Conservation (phyloP, 108 stramenopile species). For the Pseudonitzschia multistriata region DNA sequence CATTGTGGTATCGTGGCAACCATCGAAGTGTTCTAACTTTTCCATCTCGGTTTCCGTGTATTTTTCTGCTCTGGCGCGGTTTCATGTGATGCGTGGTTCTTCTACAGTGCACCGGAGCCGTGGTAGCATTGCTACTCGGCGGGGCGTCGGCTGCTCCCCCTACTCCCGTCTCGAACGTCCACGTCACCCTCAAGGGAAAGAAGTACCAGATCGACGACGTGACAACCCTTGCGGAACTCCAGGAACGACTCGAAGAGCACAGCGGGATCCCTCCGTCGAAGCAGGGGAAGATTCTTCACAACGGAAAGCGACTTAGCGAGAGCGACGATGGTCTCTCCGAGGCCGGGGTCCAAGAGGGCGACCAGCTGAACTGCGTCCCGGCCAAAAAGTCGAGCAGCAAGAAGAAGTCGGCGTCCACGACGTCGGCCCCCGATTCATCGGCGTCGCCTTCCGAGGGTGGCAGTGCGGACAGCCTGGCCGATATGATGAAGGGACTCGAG, state of each 20-base stretch:
- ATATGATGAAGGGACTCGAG: constrained; percentile 13
- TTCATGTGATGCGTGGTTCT: neutral
- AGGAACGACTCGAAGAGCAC: constrained; percentile 31
- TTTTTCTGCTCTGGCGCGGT: neutral
- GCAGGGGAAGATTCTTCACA: constrained; percentile 51
- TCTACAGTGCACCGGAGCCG: neutral
- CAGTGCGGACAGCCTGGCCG: constrained; percentile 16
- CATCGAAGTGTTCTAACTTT: neutral
- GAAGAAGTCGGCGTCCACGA: neutral
- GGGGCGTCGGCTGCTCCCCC: neutral
- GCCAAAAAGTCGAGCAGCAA: constrained; percentile 2
- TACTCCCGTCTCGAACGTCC: constrained; percentile 38
- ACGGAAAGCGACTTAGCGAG: constrained; percentile 38
- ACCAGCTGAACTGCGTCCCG: constrained; percentile 58
- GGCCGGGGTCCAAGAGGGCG: constrained; percentile 54
- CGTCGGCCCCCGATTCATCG: neutral
- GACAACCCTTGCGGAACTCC: constrained; percentile 47
- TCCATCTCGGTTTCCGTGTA: neutral
- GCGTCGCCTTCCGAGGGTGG: constrained; percentile 49
- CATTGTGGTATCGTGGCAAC: neutral
- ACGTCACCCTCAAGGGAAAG: constrained; percentile 55
- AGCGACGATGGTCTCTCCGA: constrained; percentile 24
- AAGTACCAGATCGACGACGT: constrained; percentile 56
- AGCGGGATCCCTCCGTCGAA: constrained; percentile 40
- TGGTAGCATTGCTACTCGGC: neutral